phyloP scores from a whole-genome alignment of 305 asterid genomes.

The Solanum hybrid region DNA sequence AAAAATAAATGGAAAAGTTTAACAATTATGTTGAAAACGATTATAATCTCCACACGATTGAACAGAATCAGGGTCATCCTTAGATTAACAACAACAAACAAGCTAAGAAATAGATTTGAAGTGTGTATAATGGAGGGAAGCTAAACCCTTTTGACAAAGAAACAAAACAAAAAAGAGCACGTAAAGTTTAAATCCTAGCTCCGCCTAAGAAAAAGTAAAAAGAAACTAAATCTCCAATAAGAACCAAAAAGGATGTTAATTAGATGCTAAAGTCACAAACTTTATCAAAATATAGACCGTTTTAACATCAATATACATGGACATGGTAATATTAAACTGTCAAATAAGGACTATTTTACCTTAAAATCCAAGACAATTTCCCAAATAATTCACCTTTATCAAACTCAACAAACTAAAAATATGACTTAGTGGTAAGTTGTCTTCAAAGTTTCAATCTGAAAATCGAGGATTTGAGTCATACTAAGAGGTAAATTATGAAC shows the following conservation, averaged over 20 bases:
- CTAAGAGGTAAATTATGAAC: background rate
- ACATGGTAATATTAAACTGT: background rate
- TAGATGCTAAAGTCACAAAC: background rate
- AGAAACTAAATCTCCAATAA: background rate
- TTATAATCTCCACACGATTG: background rate
- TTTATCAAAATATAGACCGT: background rate
- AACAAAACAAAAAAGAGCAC: background rate
- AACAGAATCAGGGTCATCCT: background rate
- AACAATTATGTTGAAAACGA: background rate
- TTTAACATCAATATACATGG: background rate
- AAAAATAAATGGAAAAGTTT: no score
- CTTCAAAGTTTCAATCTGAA: background rate
- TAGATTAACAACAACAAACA: background rate
- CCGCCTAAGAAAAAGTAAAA: background rate
- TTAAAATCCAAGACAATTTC: background rate
- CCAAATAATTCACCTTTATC: background rate
- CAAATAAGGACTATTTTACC: background rate
- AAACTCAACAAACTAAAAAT: background rate
- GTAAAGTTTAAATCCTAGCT: no score
- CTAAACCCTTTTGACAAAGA: background rate
- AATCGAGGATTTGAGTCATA: background rate
- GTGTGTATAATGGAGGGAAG: background rate
- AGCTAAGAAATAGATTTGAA: background rate
- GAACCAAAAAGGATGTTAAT: background rate
- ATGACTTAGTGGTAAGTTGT: background rate